Base-by-base conservation (phyloP, 1,284 basidiomycete species). In the Volvariella volvacea region DNA sequence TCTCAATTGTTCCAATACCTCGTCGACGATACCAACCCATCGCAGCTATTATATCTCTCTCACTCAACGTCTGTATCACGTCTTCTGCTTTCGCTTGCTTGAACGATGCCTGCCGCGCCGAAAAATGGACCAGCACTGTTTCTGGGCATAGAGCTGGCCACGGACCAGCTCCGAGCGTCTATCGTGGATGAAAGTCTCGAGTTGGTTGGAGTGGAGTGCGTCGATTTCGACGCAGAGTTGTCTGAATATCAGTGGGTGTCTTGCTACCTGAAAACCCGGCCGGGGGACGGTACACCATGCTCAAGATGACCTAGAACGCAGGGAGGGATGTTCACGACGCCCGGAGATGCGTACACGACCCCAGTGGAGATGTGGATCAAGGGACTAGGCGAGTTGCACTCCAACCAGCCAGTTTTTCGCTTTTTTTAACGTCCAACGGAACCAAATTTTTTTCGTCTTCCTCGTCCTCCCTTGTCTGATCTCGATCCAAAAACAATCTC, bases 291-390 rank as follows among this genome's bases (percentile, higher is more conserved):
- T 28, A 28, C 6, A 28, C 36, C 7, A 21, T 34, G 15, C 28
- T 36, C 36, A 4, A 47, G 22, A 42, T 14, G 20, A 33, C 21
- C 46, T 45, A 90, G 88, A 60, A 90, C 87, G 1, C 82, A 85
- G 51, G 83, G 86, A 34, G 88, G 87, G 4, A 86, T 89, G 49
- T 88, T 89, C 62, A 89, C 86, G 33, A 86, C 85, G 0, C 83
- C 83, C 2, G 86, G 86, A 25, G 86, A 89, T 64, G 83, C 84
- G 20, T 88, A 85, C 57, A 89, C 85, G 22, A 86, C 84, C 3
- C 87, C 88, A 1, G 75, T 89, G 28, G 86, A 89, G 55, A 87
- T 90, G 83, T 89, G 88, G 83, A 76, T 88, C 43, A 86, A 86
- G 61, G 84, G 74, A 8, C 74, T 91, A 44, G 86, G 85, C 89